These are phyloP conservation scores for Zygosaccharomyces pseudobailii DNA, from an alignment of 1,139 yeast genomes.

Conservation along the genomic window DNA sequence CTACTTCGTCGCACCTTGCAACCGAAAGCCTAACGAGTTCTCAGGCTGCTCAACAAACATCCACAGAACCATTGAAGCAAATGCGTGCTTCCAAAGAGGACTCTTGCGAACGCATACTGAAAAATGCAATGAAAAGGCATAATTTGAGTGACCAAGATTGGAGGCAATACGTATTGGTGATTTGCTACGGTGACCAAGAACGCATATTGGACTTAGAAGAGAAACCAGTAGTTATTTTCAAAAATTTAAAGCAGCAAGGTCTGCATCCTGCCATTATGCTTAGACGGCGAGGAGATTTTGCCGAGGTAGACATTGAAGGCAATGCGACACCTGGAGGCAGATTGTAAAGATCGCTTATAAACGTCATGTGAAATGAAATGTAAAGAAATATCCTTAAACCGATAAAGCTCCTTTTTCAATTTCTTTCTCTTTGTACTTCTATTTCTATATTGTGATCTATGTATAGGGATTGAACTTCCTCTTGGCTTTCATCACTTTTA, in stretches of 20 bases:
- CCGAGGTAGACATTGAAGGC: conserved; percentile 26
- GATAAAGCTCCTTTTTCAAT: background rate
- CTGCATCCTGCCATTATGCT: conserved; percentile 92
- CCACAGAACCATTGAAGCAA: conserved; percentile 73
- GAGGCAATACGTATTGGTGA: conserved; percentile 83
- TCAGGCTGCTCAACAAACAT: conserved; percentile 16
- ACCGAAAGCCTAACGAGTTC: conserved; percentile 12
- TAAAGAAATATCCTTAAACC: too few relatives aligned
- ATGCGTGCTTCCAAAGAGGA: conserved; percentile 86
- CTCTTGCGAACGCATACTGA: conserved; percentile 83
- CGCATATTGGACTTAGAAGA: conserved; percentile 79
- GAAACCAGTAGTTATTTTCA: conserved; percentile 83
- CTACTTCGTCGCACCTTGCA: conserved; percentile 12
- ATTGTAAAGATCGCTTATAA: conserved; percentile 11
- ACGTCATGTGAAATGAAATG: background rate
- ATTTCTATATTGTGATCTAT: conserved; percentile 2
- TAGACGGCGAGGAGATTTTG: conserved; percentile 63
- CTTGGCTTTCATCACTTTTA: conserved; percentile 70
- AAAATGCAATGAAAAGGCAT: conserved; percentile 85
- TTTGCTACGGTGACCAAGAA: conserved; percentile 89
- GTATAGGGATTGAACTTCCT: conserved; percentile 82
- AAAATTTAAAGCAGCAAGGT: conserved; percentile 82
- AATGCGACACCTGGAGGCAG: conserved; percentile 32
- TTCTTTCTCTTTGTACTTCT: background rate
- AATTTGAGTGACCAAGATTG: conserved; percentile 76